A percentile compares a stretch with the other conserved stretches of the same genome.
phyloP scores from a whole-genome alignment of 2,329 filamentous ascomycete species.

The Botrytis fragariae region DNA sequence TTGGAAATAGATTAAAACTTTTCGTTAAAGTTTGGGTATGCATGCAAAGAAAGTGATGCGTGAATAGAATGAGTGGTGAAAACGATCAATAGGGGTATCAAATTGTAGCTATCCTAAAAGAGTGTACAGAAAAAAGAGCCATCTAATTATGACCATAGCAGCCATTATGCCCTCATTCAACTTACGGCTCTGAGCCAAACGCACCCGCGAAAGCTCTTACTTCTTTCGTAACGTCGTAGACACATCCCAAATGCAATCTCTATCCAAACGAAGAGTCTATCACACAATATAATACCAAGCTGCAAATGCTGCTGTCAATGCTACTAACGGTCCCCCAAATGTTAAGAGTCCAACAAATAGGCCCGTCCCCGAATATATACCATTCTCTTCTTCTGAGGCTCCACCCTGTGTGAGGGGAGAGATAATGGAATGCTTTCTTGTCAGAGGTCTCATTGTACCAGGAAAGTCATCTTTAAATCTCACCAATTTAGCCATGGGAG shows the following conservation, averaged over 20 bases:
- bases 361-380: not conserved
- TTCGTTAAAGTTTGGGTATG: not conserved
- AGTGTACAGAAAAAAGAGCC: not conserved
- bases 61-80: not conserved
- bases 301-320: conserved; percentile 14
- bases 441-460: not conserved
- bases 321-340: conserved; percentile 8
- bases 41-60: not conserved
- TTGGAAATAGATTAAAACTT: not conserved
- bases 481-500: conserved; percentile 22
- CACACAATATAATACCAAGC: conserved; percentile 18
- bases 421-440: not conserved
- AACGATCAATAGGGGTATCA: conserved; percentile 16
- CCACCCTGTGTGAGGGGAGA: not conserved
- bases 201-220: not conserved
- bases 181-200: not conserved
- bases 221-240: not conserved
- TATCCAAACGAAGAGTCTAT: not conserved
- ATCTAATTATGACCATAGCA: not conserved
- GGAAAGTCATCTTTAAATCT: conserved; percentile 13
- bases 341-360: conserved; percentile 1
- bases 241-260: not conserved
- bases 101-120: conserved; percentile 13
- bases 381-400: not conserved
- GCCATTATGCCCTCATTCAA: not conserved